phyloP scores from a whole-genome alignment of 139 green algal genomes.

The Chlamydomonas eustigma region DNA sequence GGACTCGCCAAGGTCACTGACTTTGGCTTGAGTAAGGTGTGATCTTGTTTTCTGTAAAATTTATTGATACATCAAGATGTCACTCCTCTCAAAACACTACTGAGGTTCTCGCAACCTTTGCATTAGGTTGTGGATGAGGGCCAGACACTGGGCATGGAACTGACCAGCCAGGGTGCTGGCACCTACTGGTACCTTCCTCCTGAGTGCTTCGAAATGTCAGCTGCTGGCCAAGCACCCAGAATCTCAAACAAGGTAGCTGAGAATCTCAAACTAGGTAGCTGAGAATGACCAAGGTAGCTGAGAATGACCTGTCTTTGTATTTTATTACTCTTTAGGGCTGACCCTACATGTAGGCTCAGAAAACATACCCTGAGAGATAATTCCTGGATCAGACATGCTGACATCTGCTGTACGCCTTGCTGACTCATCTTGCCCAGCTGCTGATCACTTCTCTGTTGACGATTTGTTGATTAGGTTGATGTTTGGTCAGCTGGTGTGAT shows the following conservation, averaged over 20 bases:
- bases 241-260: slow-evolving; percentile 85
- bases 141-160: slow-evolving; percentile 78
- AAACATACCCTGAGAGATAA: too few relatives aligned
- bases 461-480: too few relatives aligned
- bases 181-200: slow-evolving; percentile 92
- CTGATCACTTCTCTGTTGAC: too few relatives aligned
- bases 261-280: background rate
- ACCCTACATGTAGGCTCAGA: too few relatives aligned
- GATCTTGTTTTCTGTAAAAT: too few relatives aligned
- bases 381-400: too few relatives aligned
- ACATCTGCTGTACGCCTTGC: too few relatives aligned
- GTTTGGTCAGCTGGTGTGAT: slow-evolving; percentile 91
- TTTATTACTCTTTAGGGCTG: too few relatives aligned
- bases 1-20: slow-evolving; percentile 92
- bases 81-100: too few relatives aligned
- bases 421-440: too few relatives aligned
- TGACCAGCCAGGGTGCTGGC: slow-evolving; percentile 90
- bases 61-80: slow-evolving; percentile 1
- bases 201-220: slow-evolving; percentile 75
- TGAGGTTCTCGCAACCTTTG: too few relatives aligned
- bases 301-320: too few relatives aligned
- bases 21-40: slow-evolving; percentile 90
- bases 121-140: slow-evolving; percentile 71
- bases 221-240: slow-evolving; percentile 13
- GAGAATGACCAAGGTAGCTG: background rate